These are phyloP conservation scores for Zychaea mexicana DNA, from an alignment of 371 early-diverging fungal species.

Conservation along the genomic window DNA sequence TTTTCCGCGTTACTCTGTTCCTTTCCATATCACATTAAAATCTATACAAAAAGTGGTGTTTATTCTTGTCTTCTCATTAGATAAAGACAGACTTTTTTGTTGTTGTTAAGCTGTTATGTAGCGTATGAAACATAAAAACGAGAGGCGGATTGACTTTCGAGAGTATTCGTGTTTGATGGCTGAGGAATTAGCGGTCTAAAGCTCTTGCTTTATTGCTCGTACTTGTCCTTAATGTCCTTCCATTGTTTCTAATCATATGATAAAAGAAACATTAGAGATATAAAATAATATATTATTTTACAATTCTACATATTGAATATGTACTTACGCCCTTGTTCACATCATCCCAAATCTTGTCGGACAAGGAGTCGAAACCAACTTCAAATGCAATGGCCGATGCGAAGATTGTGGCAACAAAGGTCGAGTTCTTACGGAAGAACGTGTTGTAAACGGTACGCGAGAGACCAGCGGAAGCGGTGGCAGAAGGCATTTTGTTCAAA, in stretches of 20 bases:
- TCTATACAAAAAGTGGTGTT: neutral
- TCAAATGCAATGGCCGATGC: conserved; percentile 80
- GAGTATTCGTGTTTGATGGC: neutral
- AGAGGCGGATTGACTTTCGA: too few relatives aligned
- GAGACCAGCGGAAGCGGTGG: conserved; percentile 37
- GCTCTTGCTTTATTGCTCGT: conserved; percentile 35
- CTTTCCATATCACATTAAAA: too few relatives aligned
- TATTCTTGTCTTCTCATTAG: neutral
- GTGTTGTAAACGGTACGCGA: conserved; percentile 65
- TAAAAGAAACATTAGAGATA: conserved; percentile 6
- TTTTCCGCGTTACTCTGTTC: too few relatives aligned
- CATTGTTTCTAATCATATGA: conserved; percentile 56
- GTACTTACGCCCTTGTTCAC: conserved; percentile 85
- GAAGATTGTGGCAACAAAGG: conserved; percentile 74
- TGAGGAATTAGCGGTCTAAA: neutral
- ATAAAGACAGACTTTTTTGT: too few relatives aligned
- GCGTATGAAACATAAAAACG: neutral
- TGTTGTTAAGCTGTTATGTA: too few relatives aligned
- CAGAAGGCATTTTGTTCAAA: conserved; percentile 39
- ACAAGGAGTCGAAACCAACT: conserved; percentile 70
- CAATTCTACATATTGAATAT: too few relatives aligned
- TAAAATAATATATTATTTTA: too few relatives aligned
- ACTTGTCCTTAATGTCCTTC: conserved; percentile 77
- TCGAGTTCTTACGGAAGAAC: conserved; percentile 74
- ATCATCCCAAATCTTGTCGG: conserved; percentile 75